Conservation (phyloP, 2,329 filamentous ascomycete genomes). For the Curvularia lunata region DNA sequence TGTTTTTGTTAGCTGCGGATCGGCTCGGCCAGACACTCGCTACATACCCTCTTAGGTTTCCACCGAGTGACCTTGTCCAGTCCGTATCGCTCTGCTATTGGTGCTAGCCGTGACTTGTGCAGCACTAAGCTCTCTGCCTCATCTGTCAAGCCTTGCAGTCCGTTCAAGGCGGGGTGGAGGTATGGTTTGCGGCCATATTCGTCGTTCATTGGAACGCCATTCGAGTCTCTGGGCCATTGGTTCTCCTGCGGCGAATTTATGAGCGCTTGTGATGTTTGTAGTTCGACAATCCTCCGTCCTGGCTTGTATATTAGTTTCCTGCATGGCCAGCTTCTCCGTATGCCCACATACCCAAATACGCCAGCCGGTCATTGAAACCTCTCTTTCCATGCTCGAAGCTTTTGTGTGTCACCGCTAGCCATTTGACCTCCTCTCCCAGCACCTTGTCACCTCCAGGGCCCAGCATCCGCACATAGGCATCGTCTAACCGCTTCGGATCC, state of each 20-base stretch:
- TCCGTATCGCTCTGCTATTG: conserved; percentile 72
- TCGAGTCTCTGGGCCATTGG: conserved; percentile 28
- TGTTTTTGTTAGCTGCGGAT: conserved; percentile 35
- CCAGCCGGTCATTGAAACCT: conserved; percentile 92
- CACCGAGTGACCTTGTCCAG: conserved; percentile 80
- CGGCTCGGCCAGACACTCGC: background rate
- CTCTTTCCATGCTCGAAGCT: conserved; percentile 94
- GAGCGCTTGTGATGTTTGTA: conserved; percentile 69
- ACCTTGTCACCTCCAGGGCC: conserved; percentile 74
- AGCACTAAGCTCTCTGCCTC: conserved; percentile 67
- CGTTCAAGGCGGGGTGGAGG: conserved; percentile 71
- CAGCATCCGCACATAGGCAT: conserved; percentile 77
- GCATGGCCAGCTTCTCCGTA: background rate
- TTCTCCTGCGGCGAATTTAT: conserved; percentile 55
- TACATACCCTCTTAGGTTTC: conserved; percentile 80
- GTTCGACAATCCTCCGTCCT: conserved; percentile 69
- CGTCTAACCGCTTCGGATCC: conserved; percentile 74
- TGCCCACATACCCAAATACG: conserved; percentile 74
- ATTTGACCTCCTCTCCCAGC: conserved; percentile 90
- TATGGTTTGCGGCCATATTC: conserved; percentile 67
- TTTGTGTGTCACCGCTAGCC: conserved; percentile 96
- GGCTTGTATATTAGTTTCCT: conserved; percentile 24
- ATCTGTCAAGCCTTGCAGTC: conserved; percentile 73
- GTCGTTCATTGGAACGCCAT: conserved; percentile 35
- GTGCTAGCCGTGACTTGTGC: conserved; percentile 68